Base-by-base conservation (phyloP, 1,139 yeast species). In the Zygotorulaspora mrakii region DNA sequence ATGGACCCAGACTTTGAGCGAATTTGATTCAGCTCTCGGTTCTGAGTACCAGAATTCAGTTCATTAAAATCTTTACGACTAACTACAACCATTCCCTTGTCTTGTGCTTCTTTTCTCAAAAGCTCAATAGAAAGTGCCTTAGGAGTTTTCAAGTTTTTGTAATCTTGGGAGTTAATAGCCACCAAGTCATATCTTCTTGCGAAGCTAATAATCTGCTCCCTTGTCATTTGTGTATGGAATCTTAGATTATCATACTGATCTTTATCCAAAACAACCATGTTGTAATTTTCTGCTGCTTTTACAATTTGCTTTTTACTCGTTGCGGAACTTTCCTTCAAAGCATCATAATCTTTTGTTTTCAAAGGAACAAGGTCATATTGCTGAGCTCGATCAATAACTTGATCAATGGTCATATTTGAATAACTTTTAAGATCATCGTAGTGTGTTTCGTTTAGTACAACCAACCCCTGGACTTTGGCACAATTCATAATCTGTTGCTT, bases 321-420 rank as follows among this genome's bases (percentile, higher is more conserved):
- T 7, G 17, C 20, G 12, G 32, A 4, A 3, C 24, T n/a, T 7
- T 24, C 13, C 18, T 29, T 29, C 20, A 37, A 16, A 16, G 17
- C 27, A 8, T 28, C 32, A 28, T 43, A 46, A 18, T 46, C 52
- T 3, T 40, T 34, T 12, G 38, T 38, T 9, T 45, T 47, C n/a
- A 50, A 14, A 9, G 49, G 40, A 4, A 48, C 39, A 24, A 53
- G 28, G 21, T 45, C 43, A 33, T 33, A 36, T 12, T 10, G n/a
- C n/a, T 6, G 6, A 10, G 27, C 27, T 11, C 20, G 26, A n/a
- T 21, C 14, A 10, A 29, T 16, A 6, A 35, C 11, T 12, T 35
- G 27, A n/a, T 35, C 33, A n/a, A 14, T 28, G 13, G 11, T 28
- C 24, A 22, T 16, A 4, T 16, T 28, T 11, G 29, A 11, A 10